Conservation (phyloP, 2,329 filamentous ascomycete species). For the Fusarium sp. region DNA sequence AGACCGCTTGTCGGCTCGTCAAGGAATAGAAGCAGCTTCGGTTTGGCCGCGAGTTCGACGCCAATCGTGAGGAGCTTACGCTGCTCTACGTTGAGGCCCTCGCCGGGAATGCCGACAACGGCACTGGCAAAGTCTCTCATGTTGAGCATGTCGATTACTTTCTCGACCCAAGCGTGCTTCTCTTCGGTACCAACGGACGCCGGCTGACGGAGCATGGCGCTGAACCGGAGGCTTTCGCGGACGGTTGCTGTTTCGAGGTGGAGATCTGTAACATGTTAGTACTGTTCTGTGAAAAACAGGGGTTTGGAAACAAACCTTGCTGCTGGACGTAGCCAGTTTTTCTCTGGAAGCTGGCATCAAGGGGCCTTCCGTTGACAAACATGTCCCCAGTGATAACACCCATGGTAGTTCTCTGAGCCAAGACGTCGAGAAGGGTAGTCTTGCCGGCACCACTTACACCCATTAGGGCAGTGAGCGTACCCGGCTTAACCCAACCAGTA, state of each 20-base stretch:
- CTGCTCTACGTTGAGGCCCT: constrained; percentile 73
- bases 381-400: constrained; percentile 77
- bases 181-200: constrained; percentile 66
- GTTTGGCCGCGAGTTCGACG: constrained; percentile 71
- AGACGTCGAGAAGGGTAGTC: constrained; percentile 60
- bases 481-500: constrained; percentile 91
- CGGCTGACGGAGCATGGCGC: constrained; percentile 71
- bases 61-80: constrained; percentile 74
- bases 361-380: constrained; percentile 72
- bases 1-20: constrained; percentile 75
- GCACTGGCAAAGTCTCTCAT: constrained; percentile 78
- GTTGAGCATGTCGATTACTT: constrained; percentile 75
- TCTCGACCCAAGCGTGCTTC: constrained; percentile 74
- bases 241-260: constrained; percentile 70
- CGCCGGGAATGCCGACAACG: constrained; percentile 74
- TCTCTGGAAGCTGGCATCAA: constrained; percentile 72
- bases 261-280: constrained; percentile 59
- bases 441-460: constrained; percentile 68
- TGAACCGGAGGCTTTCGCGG: constrained; percentile 68
- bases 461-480: constrained; percentile 86
- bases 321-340: constrained; percentile 79
- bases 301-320: constrained; percentile 60
- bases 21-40: constrained; percentile 72
- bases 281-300: fast-evolving
- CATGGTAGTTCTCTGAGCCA: constrained; percentile 67